Evolutionary conservation across 352 stramenopile species (phyloP).

Genomic region (Phytophthora palmivora): DNA sequence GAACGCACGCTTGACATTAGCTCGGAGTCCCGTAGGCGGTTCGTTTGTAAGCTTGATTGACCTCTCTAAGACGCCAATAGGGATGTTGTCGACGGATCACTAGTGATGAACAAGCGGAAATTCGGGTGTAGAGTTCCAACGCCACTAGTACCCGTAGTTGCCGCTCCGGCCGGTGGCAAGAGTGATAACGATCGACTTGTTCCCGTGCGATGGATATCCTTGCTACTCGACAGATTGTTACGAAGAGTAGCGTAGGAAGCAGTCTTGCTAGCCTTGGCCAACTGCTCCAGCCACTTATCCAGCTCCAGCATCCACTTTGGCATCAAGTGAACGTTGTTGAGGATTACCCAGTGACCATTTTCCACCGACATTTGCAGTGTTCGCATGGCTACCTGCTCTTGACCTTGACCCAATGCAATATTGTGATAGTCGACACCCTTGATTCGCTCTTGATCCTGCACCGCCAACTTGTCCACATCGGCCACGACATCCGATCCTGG

Average conservation of each 20-base stretch:
- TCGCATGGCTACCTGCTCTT: conserved; percentile 92
- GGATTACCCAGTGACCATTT: conserved; percentile 95
- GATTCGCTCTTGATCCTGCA: conserved; percentile 90
- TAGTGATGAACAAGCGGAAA: conserved; percentile 91
- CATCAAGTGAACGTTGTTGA: conserved; percentile 97
- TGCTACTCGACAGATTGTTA: conserved; percentile 33
- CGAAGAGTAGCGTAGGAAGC: conserved; percentile 46
- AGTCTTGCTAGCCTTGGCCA: conserved; percentile 67
- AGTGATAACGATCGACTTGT: conserved; percentile 32
- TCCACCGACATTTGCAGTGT: conserved; percentile 87
- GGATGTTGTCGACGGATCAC: conserved; percentile 88
- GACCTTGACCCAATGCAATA: conserved; percentile 94
- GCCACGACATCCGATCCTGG: conserved; percentile 96
- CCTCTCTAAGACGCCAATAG: conserved; percentile 89
- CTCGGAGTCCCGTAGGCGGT: conserved; percentile 85
- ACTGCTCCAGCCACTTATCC: conserved; percentile 92
- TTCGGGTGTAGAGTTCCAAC: conserved; percentile 64
- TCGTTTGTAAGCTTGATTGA: conserved; percentile 93
- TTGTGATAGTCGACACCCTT: conserved; percentile 97
- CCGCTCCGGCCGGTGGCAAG: conserved; percentile 3
- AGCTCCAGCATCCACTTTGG: conserved; percentile 93
- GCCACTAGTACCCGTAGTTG: conserved; percentile 1
- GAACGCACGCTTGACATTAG: conserved; percentile 90
- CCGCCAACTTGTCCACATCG: conserved; percentile 95
- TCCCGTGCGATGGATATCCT: conserved; percentile 28